Base-by-base conservation (phyloP, 2,329 filamentous ascomycete genomes). In the Nothopassalora personata region DNA sequence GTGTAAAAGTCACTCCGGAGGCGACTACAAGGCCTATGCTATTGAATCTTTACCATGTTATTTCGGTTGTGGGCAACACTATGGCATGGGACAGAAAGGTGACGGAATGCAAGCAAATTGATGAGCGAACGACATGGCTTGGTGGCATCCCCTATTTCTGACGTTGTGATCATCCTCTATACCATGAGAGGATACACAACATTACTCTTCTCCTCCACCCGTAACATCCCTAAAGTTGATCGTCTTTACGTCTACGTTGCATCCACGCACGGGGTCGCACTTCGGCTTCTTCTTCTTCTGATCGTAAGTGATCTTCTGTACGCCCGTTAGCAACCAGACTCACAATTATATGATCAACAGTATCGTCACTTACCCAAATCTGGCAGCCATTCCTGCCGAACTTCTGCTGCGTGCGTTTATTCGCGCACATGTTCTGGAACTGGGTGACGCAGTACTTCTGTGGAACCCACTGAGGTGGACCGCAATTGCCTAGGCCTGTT, bases 391-490 rank as follows among this genome's bases (percentile, higher is more conserved):
- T 56, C 3, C 46, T 57, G 33, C 64, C 64, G n/a, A 52, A 58
- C 4, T 9, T 34, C 55, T 47, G 53, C 54, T 23, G 48, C 48
- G 9, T 58, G 30, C 53, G 43, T 15, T 58, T 53, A 33, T 60
- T 55, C 4, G 47, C 46, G 51, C 64, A 66, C 47, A 60, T 60
- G 47, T 57, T 52, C 52, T 50, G 61, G 45, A 66, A 62, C 39
- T 66, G 63, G 19, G 47, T 49, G 53, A 54, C 39, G 49, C 62
- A 66, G 53, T 61, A 66, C 18, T 61, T 55, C 36, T 59, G n/a
- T 7, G 64, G 64, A 7, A 66, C 56, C 62, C 62, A 66, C 19
- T 61, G 57, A 10, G 56, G 47, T 11, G 60, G 62, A 19, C 59
- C 46, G n/a, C 55, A 59, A 27, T 43, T 58, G 4, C 59, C 61